Evolutionary conservation across 257 asterid species (phyloP).

Genomic region (Thymus mandschuricus): DNA sequence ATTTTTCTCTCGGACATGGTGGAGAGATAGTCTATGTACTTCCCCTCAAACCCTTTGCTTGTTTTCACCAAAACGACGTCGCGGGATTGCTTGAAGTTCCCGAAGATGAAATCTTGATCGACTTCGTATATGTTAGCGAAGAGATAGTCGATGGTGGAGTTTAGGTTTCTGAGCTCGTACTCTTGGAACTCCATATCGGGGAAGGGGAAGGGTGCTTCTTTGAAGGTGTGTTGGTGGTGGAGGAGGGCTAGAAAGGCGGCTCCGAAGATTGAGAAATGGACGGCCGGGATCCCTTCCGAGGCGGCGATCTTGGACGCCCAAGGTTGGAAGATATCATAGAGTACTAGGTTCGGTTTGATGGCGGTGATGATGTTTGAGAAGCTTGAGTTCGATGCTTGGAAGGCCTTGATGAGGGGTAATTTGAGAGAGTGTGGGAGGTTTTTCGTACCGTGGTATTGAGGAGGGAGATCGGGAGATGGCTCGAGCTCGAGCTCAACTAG

Average conservation of each 20-base stretch:
- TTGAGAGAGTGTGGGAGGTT: conserved; percentile 36
- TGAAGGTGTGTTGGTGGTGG: conserved; percentile 33
- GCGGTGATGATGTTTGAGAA: conserved; percentile 34
- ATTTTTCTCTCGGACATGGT: conserved; percentile 28
- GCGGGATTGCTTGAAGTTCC: conserved; percentile 32
- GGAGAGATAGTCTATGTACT: conserved; percentile 44
- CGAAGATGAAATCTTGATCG: conserved; percentile 30
- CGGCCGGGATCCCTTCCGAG: conserved; percentile 37
- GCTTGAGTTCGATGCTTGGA: conserved; percentile 30
- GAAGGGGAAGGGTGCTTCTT: conserved; percentile 29
- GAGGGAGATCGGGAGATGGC: conserved; percentile 38
- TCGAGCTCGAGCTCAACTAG: conserved; percentile 39
- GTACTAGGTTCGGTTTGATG: conserved; percentile 35
- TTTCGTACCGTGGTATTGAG: conserved; percentile 47
- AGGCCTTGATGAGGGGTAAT: conserved; percentile 27
- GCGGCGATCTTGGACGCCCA: conserved; percentile 43
- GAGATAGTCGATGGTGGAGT: not conserved
- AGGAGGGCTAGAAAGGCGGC: conserved; percentile 9
- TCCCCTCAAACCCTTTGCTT: conserved; percentile 39
- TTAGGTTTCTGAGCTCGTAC: conserved; percentile 21
- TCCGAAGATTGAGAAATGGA: conserved; percentile 32
- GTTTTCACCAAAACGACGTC: conserved; percentile 37
- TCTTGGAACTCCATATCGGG: conserved; percentile 24
- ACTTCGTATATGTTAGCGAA: conserved; percentile 11
- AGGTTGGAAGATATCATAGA: conserved; percentile 43